A percentile compares a stretch with the other conserved stretches of the same genome.
These are phyloP conservation scores for Botryotinia calthae DNA, from an alignment of 2,329 filamentous ascomycete species.

Conservation along the genomic window DNA sequence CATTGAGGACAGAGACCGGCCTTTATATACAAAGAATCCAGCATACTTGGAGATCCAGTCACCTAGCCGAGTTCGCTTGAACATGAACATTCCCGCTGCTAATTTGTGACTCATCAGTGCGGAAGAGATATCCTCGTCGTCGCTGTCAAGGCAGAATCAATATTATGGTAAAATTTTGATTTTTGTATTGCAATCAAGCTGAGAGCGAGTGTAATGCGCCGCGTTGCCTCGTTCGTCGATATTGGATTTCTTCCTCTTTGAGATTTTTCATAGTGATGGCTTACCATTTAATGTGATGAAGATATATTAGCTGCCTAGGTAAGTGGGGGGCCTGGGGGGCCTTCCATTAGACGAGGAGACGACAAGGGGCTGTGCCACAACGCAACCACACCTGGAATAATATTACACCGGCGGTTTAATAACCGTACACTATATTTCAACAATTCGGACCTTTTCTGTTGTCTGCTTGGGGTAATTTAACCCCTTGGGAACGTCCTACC, in stretches of 20 bases:
- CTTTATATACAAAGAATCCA: not conserved
- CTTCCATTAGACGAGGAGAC: not conserved
- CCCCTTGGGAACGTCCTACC: not conserved
- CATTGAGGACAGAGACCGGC: not conserved
- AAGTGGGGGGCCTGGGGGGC: not conserved
- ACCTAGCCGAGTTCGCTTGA: not conserved
- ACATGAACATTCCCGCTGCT: not conserved
- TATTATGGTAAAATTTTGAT: not conserved
- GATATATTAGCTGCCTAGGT: not conserved
- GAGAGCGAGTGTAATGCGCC: not conserved
- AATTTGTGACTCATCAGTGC: too few species aligned
- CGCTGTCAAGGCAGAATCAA: not conserved
- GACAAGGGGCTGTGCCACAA: slow-evolving; percentile 1
- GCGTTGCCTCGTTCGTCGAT: not conserved
- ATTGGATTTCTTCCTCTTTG: not conserved
- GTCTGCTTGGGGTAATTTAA: not conserved
- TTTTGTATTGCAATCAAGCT: not conserved
- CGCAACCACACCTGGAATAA: not conserved
- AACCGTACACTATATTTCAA: not conserved
- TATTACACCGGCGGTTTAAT: not conserved
- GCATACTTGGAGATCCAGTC: not conserved
- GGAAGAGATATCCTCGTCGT: not conserved
- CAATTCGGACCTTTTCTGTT: not conserved
- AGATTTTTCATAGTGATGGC: not conserved
- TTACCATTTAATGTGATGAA: not conserved